Evolutionary conservation across 352 stramenopile genomes (phyloP), one percentile per base, ranked within the genome.

Genomic region (Phytopythium chamaehyphon): DNA sequence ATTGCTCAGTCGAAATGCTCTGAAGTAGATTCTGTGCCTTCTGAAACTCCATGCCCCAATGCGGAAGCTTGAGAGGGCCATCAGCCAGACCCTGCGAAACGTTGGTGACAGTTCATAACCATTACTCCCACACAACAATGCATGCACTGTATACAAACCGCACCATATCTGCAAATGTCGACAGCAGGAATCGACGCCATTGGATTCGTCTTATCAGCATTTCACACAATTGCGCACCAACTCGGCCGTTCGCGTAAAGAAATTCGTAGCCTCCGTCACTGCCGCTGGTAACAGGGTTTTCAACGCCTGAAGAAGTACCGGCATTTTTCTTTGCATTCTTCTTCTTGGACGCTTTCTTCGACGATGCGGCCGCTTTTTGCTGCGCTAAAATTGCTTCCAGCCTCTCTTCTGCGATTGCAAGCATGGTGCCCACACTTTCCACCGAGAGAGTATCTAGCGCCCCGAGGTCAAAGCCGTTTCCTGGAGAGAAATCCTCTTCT

Each of bases 401-500:
- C 2, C 76, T 66, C 53, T 82, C 64, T 16, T 81, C 65, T n/a
- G 75, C 65, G 19, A 72, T 45, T 4, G 63, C 47, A 14, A 89
- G 59, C 49, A 89, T 55, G 33, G 26, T 37, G 49, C 71, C 49
- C 10, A 88, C 51, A 8, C 66, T 55, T 15, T 86, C 53, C 19
- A 61, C 50, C 11, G 65, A 65, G 40, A 82, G 62, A 8, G 54
- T 56, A 18, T 78, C 71, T 31, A 88, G 51, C 19, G 71, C 50
- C 6, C 69, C 69, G 22, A 86, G 67, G 50, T 90, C 78, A 44
- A 93, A 84, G 0, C 70, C 71, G 16, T 56, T 88, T 45, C 73
- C 85, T 0, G 74, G 75, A 14, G 80, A 87, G 59, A 98, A 98
- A 69, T 98, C 92, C 63, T 98, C 94, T 64, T 98, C 94, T 57